phyloP scores from a whole-genome alignment of 2,329 filamentous ascomycete genomes.

The Herpotrichia juniperi region DNA sequence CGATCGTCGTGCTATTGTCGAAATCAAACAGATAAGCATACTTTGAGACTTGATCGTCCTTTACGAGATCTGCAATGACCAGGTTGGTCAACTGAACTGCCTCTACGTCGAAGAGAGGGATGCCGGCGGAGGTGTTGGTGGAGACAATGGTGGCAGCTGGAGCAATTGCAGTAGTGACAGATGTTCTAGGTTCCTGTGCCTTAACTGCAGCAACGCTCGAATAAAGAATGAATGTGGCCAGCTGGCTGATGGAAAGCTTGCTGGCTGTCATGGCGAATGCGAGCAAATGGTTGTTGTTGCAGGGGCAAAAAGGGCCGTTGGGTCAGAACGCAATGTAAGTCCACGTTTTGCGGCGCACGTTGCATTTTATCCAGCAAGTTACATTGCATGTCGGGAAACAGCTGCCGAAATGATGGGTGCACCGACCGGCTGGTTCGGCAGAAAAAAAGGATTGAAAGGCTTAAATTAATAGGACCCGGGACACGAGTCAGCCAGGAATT shows the following conservation, averaged over 20 bases:
- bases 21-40: constrained; percentile 39
- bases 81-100: constrained; percentile 9
- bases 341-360: constrained; percentile 1
- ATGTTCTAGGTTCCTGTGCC: constrained; percentile 10
- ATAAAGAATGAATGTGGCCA: constrained; percentile 9
- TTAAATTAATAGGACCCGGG: not conserved
- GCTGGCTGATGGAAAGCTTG: constrained; percentile 7
- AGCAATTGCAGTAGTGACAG: constrained; percentile 21
- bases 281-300: not conserved
- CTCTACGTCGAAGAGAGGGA: constrained; percentile 10
- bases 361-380: constrained; percentile 1
- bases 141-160: constrained; percentile 30
- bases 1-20: not conserved
- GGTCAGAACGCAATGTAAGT: not conserved
- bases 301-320: not conserved
- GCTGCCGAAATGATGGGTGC: not conserved
- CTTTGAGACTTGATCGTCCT: constrained; percentile 1
- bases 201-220: not conserved
- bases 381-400: not conserved
- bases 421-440: not conserved
- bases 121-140: not conserved
- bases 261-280: not conserved
- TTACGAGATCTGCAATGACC: constrained; percentile 1
- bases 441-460: not conserved
- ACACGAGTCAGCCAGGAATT: constrained; percentile 1